phyloP scores from a whole-genome alignment of 2,329 filamentous ascomycete genomes.

The Alternaria incomplexa region DNA sequence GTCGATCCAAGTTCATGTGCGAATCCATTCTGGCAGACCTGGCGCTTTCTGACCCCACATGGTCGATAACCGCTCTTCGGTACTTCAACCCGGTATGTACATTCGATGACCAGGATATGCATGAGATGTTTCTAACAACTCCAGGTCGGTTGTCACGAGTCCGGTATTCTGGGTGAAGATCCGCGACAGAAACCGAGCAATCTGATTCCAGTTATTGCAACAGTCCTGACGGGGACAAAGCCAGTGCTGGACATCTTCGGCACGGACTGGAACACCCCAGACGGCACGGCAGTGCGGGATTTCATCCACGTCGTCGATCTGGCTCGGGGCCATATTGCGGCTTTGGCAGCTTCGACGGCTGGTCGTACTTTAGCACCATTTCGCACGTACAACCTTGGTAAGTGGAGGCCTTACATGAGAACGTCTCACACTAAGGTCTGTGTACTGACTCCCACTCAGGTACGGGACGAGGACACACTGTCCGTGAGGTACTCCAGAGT shows the following conservation, averaged over 20 bases:
- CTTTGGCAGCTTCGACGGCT: constrained; percentile 52
- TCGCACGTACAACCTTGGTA: constrained; percentile 50
- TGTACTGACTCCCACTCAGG: constrained; percentile 34
- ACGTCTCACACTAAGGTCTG: background rate
- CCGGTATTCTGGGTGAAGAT: constrained; percentile 68
- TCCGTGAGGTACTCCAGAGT: constrained; percentile 51
- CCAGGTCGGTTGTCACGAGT: constrained; percentile 66
- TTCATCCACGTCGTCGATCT: constrained; percentile 73
- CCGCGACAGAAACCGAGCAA: constrained; percentile 68
- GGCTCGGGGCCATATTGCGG: constrained; percentile 68
- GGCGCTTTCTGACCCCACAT: constrained; percentile 64
- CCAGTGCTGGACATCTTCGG: constrained; percentile 66
- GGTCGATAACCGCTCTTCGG: constrained; percentile 67
- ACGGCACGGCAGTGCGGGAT: constrained; percentile 70
- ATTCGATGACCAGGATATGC: background rate
- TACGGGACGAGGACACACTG: constrained; percentile 51
- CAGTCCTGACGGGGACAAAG: constrained; percentile 64
- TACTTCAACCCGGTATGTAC: constrained; percentile 68
- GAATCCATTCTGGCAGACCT: constrained; percentile 70
- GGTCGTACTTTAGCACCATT: constrained; percentile 43
- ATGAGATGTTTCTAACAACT: constrained; percentile 9
- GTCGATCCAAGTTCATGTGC: constrained; percentile 71
- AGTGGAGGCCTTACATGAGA: background rate
- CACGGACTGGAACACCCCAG: constrained; percentile 68
- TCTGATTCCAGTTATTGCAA: constrained; percentile 68